These are phyloP conservation scores for Chytriomyces confervae DNA, from an alignment of 192 early-diverging fungal genomes.

Conservation along the genomic window DNA sequence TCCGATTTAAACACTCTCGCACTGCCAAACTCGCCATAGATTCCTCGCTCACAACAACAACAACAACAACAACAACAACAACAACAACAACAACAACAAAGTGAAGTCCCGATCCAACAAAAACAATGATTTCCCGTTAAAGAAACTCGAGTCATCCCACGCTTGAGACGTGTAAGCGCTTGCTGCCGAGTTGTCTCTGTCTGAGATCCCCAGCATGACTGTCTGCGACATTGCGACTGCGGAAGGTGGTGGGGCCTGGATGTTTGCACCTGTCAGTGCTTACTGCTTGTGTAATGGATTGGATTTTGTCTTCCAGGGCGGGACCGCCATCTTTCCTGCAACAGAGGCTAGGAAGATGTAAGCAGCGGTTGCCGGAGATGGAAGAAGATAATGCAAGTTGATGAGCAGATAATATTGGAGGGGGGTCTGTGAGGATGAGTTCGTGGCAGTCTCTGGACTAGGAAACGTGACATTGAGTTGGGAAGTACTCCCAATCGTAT, in stretches of 20 bases:
- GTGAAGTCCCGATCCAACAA: constrained; percentile 16
- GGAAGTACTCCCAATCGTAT: not conserved
- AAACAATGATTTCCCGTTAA: constrained; percentile 11
- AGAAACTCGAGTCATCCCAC: constrained; percentile 17
- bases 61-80: not conserved
- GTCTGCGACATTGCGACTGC: constrained; percentile 5
- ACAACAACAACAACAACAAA: not conserved
- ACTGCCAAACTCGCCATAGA: constrained; percentile 15
- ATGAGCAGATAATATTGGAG: constrained; percentile 4
- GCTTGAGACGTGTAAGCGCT: not conserved
- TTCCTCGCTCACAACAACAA: not conserved
- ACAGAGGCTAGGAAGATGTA: constrained; percentile 6
- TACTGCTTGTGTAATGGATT: too few relatives aligned
- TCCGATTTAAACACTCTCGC: not conserved
- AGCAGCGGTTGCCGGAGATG: not conserved
- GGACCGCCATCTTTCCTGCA: not conserved
- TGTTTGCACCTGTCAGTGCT: too few relatives aligned
- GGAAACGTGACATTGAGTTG: constrained; percentile 4
- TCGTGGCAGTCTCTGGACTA: too few relatives aligned
- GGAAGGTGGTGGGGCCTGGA: not conserved
- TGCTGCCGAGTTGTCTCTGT: not conserved
- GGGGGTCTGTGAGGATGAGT: not conserved
- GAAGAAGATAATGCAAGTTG: constrained; percentile 1
- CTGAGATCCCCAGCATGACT: not conserved
- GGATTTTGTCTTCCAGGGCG: not conserved